phyloP scores from a whole-genome alignment of 257 asterid genomes.

The Perilla frutescens region DNA sequence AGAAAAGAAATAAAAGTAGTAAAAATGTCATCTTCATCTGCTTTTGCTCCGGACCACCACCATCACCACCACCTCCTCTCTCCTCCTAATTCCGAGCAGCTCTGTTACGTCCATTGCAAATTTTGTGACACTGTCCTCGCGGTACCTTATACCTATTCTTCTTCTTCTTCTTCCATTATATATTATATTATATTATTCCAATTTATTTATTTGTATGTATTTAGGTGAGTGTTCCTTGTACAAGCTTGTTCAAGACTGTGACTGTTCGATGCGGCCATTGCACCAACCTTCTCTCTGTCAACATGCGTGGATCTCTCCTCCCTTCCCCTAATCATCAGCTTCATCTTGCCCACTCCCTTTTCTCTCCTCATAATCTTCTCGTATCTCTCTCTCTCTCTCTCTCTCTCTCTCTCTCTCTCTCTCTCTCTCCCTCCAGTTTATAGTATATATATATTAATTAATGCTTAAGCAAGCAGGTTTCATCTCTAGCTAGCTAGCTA shows the following conservation, averaged over 20 bases:
- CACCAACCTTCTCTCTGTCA: constrained; percentile 90
- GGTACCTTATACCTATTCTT: constrained; percentile 41
- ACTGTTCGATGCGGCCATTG: constrained; percentile 98
- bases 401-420: too few species aligned
- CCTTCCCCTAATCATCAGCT: constrained; percentile 75
- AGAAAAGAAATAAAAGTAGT: background rate
- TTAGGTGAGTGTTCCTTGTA: constrained; percentile 93
- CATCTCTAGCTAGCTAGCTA: background rate
- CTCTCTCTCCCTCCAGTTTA: background rate
- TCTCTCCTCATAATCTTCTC: constrained; percentile 88
- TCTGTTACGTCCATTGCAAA: constrained; percentile 98
- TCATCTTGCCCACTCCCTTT: constrained; percentile 79
- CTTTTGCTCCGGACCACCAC: constrained; percentile 89
- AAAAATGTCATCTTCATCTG: constrained; percentile 90
- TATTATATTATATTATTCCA: background rate
- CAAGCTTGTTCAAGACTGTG: constrained; percentile 93
- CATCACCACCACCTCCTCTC: constrained; percentile 69
- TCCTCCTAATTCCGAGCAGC: constrained; percentile 78
- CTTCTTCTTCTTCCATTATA: background rate
- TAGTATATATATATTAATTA: background rate
- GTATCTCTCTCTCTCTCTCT: constrained; percentile 36
- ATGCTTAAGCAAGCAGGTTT: too few species aligned
- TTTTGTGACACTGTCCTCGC: constrained; percentile 95
- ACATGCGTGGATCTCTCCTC: constrained; percentile 79
- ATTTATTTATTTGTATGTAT: background rate